Percentiles rank a stretch among this genome's conserved stretches.
Evolutionary conservation across 2,329 filamentous ascomycete species (phyloP).

Genomic region (Ascochyta fabae): DNA sequence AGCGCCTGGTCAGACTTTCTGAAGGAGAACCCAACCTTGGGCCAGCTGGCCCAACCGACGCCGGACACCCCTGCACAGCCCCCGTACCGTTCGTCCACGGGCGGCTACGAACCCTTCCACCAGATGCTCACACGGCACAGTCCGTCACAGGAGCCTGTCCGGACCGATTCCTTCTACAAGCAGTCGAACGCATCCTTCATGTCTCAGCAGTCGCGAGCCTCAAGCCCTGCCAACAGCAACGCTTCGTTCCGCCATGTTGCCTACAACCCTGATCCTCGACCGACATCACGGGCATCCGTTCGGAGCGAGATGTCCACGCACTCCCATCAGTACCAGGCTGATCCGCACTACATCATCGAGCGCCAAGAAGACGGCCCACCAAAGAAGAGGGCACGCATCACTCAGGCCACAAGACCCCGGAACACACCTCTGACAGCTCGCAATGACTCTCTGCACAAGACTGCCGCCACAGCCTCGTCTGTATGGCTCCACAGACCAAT

Average conservation of each 20-base stretch:
- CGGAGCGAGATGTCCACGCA: conserved; percentile 38
- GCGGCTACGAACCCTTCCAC: conserved; percentile 46
- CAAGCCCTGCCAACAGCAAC: conserved; percentile 54
- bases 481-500: conserved; percentile 83
- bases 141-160: conserved; percentile 32
- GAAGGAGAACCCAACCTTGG: conserved; percentile 67
- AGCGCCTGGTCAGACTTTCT: conserved; percentile 81
- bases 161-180: conserved; percentile 39
- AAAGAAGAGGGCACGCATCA: conserved; percentile 82
- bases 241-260: conserved; percentile 46
- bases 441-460: conserved; percentile 83
- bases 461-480: conserved; percentile 87
- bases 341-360: conserved; percentile 34
- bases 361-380: conserved; percentile 60
- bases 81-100: conserved; percentile 30
- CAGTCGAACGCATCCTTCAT: conserved; percentile 35
- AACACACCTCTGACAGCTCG: conserved; percentile 74
- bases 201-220: conserved; percentile 49
- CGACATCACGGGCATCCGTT: conserved; percentile 49
- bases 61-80: conserved; percentile 24
- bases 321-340: conserved; percentile 26
- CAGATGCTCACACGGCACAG: conserved; percentile 46
- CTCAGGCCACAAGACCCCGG: conserved; percentile 73
- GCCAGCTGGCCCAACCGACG: conserved; percentile 40
- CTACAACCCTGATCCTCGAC: conserved; percentile 43